Evolutionary conservation across 2,329 filamentous ascomycete species (phyloP), one percentile per base, ranked within the genome.

Genomic region (Elsinoe arachidis): DNA sequence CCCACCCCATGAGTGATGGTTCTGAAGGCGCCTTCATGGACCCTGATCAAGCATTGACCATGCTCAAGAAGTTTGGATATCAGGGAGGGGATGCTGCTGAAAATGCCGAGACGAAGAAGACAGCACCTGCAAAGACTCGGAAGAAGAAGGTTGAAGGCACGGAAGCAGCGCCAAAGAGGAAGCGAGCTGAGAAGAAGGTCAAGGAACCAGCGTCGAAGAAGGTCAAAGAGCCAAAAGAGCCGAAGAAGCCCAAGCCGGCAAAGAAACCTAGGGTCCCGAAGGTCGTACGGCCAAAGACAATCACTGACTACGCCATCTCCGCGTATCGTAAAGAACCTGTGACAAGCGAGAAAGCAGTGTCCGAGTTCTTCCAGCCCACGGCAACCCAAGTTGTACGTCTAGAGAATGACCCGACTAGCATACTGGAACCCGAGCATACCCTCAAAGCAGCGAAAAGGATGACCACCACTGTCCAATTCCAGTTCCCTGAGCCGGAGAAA

Each of bases 301-400:
- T 95, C 58, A 95, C 90, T 0, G 87, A 83, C 39, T 73, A 88
- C 52, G 87, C 88, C 10, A 92, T 85, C 1, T 85, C 87, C 11
- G 82, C 83, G 3, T 93, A 91, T 66, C 68, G 3, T 68, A 76
- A 54, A 30, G 63, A 44, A 62, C 67, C 30, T 64, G 54, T 38
- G 57, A 47, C 4, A 63, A 60, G 41, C 63, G 61, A 61, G 65
- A 58, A 54, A 33, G 30, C 49, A 14, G 58, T 73, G 9, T 76
- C 78, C 2, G 78, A 79, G 61, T 78, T 82, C 58, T 68, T 70
- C 23, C 55, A 65, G n/a, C 65, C 66, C 19, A 63, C 52, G 1
- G 56, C 23, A 19, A 56, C 54, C 10, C 54, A 61, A 26, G 17
- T 54, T 3, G 37, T 41, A 12, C 55, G 14, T 12, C 34, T 57